Evolutionary conservation across 305 asterid species (phyloP).

Genomic region (Euphrasia arctica): DNA sequence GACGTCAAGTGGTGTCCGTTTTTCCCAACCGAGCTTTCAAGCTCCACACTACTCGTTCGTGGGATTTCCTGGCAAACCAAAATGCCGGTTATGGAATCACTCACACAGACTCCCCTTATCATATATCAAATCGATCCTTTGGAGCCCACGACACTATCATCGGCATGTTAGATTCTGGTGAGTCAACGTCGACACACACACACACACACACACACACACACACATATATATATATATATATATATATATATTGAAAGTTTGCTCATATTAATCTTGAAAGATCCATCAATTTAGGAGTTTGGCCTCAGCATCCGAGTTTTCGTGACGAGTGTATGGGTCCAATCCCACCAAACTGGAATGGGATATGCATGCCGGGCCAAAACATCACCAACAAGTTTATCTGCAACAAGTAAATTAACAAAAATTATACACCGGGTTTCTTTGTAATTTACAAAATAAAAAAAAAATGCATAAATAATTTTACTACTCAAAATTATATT

Average conservation of each 20-base stretch:
- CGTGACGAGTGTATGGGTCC: conserved; percentile 51
- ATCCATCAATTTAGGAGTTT: conserved; percentile 50
- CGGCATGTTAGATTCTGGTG: neutral
- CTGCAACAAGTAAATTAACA: conserved; percentile 59
- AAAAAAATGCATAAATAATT: too few relatives aligned
- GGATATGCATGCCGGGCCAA: conserved; percentile 59
- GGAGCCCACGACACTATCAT: neutral
- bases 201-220: too few relatives aligned
- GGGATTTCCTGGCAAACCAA: neutral
- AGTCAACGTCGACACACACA: neutral
- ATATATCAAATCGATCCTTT: neutral
- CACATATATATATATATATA: too few relatives aligned
- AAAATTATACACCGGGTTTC: neutral
- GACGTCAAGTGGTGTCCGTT: neutral
- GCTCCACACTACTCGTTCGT: neutral
- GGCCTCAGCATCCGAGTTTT: conserved; percentile 90
- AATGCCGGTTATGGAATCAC: neutral
- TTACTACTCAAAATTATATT: too few relatives aligned
- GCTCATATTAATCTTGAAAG: neutral
- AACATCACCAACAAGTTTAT: conserved; percentile 34
- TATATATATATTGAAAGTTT: neutral
- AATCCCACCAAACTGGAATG: conserved; percentile 75
- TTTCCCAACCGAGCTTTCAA: neutral
- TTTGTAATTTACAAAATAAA: too few relatives aligned
- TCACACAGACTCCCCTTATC: neutral